Conservation (phyloP, 1,284 basidiomycete genomes). For the Malassezia japonica region DNA sequence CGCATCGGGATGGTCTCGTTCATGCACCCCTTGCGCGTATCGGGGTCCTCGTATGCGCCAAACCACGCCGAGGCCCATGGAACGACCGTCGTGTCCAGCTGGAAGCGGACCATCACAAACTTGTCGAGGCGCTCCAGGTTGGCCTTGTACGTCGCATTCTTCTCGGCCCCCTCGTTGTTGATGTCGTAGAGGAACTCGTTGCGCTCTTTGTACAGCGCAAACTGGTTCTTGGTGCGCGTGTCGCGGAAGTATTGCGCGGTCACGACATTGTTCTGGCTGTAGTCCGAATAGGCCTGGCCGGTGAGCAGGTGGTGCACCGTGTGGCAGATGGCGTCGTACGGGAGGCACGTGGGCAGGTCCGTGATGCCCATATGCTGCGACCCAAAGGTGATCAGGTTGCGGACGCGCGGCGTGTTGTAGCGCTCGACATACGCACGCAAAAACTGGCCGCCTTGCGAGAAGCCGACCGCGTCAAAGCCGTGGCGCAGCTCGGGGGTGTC, state of each 20-base stretch:
- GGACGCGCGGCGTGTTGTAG: slow-evolving; percentile 55
- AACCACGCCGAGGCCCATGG: slow-evolving; percentile 44
- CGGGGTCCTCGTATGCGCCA: slow-evolving; percentile 28
- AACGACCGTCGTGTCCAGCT: slow-evolving; percentile 37
- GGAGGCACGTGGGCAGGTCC: slow-evolving; percentile 64
- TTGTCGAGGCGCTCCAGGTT: slow-evolving; percentile 37
- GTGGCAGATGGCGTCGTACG: slow-evolving; percentile 54
- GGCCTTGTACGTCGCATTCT: slow-evolving; percentile 35
- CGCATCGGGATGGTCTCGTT: slow-evolving; percentile 58
- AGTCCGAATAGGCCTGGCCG: slow-evolving; percentile 63
- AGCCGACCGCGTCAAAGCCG: slow-evolving; percentile 52
- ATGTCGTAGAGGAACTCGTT: slow-evolving; percentile 54
- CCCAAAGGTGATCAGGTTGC: slow-evolving; percentile 63
- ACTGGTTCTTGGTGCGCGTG: slow-evolving; percentile 54
- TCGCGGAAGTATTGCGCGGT: slow-evolving; percentile 91
- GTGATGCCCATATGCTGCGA: slow-evolving; percentile 57
- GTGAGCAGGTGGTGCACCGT: slow-evolving; percentile 64
- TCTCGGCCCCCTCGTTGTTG: slow-evolving; percentile 40
- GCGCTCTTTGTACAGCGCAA: slow-evolving; percentile 61
- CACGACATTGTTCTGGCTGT: slow-evolving; percentile 38
- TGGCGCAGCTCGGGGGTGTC: slow-evolving; percentile 60
- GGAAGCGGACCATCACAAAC: slow-evolving; percentile 48
- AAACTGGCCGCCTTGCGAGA: slow-evolving; percentile 51
- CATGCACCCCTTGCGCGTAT: neutral
- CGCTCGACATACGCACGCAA: slow-evolving; percentile 78